Conservation (phyloP, 441 rosid genomes). For the Euphorbia corollata region DNA sequence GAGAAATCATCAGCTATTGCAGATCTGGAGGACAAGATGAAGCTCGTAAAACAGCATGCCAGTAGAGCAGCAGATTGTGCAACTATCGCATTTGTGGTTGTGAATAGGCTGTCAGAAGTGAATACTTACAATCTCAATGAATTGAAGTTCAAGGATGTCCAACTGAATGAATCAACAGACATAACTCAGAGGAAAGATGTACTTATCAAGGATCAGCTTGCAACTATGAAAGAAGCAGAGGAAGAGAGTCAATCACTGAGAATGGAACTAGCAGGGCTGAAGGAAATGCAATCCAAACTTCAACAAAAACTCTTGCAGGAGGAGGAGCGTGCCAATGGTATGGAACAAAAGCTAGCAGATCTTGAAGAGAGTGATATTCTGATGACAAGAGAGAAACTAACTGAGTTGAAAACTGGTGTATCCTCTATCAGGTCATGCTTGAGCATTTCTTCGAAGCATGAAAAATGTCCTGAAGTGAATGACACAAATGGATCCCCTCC, state of each 20-base stretch:
- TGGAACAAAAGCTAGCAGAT: conserved; percentile 57
- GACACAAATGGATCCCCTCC: conserved; percentile 25
- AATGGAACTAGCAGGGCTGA: conserved; percentile 39
- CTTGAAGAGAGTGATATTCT: conserved; percentile 52
- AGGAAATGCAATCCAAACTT: conserved; percentile 41
- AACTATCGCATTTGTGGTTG: conserved; percentile 73
- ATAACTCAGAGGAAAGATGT: conserved; percentile 35
- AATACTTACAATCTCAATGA: conserved; percentile 33
- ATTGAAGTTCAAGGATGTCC: conserved; percentile 47
- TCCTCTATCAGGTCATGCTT: conserved; percentile 57
- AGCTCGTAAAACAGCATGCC: conserved; percentile 42
- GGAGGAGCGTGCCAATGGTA: conserved; percentile 38
- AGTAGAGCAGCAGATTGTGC: conserved; percentile 56
- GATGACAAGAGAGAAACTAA: conserved; percentile 51
- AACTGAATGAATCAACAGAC: conserved; percentile 44
- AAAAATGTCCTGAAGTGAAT: conserved; percentile 28
- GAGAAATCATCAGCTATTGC: conserved; percentile 37
- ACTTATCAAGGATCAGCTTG: conserved; percentile 37
- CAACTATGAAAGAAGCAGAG: conserved; percentile 34
- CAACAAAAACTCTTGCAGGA: conserved; percentile 42
- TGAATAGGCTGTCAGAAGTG: conserved; percentile 63
- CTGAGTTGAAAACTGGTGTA: conserved; percentile 58
- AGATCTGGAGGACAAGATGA: conserved; percentile 55
- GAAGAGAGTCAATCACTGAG: conserved; percentile 41
- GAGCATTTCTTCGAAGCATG: conserved; percentile 34